Conservation (phyloP, 202 grass and related monocot species). For the Carex sylvatica region DNA sequence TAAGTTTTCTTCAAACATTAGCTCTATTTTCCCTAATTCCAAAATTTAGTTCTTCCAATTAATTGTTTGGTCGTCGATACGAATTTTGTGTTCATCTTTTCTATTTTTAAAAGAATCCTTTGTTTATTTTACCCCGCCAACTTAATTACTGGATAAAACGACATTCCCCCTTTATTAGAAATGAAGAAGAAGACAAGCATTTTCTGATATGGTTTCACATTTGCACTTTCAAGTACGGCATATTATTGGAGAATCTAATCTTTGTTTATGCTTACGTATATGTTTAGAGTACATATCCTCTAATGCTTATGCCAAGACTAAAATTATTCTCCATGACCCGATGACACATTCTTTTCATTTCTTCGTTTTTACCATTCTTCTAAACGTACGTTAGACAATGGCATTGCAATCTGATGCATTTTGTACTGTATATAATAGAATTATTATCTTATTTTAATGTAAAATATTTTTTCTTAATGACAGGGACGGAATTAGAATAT, state of each 20-base stretch:
- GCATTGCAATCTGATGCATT: not conserved
- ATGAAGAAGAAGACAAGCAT: not conserved
- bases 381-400: slow-evolving; percentile 5
- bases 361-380: not conserved
- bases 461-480: not conserved
- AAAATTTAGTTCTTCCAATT: not conserved
- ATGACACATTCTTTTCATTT: not conserved
- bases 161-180: not conserved
- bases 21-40: not conserved
- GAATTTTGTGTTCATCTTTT: not conserved
- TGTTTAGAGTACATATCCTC: not conserved
- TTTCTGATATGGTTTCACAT: not conserved
- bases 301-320: slow-evolving; percentile 3
- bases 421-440: not conserved
- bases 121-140: not conserved
- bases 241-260: slow-evolving; percentile 20
- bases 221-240: not conserved
- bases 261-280: slow-evolving; percentile 10
- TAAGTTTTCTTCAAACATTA: slow-evolving; percentile 6
- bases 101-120: not conserved
- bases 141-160: not conserved
- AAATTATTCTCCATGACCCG: slow-evolving; percentile 15
- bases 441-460: not conserved
- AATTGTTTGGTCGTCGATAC: not conserved
- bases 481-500: too few species aligned